Evolutionary conservation across 805 yeast genomes (phyloP).

Genomic region (Cyberlindnera japonica): DNA sequence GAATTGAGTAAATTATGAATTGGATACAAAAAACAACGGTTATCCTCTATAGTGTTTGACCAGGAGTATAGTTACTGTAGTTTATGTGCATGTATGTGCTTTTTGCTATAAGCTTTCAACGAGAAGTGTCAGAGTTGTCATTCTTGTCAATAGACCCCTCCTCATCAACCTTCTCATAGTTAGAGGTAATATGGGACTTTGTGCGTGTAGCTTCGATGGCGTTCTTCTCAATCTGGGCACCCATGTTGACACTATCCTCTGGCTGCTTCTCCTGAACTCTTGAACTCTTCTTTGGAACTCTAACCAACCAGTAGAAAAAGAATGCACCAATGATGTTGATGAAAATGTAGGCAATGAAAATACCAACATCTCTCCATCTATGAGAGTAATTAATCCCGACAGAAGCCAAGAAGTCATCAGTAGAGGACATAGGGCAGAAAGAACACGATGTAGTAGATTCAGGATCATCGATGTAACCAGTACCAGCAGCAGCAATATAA

Average conservation of each 20-base stretch:
- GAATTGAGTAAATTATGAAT: too few relatives aligned
- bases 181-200: background rate
- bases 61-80: too few relatives aligned
- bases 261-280: conserved; percentile 13
- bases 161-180: background rate
- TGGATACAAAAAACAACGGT: too few relatives aligned
- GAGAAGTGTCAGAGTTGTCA: conserved; percentile 9
- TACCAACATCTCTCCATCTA: conserved; percentile 68
- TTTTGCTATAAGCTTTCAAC: too few relatives aligned
- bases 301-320: conserved; percentile 51
- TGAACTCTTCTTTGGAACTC: conserved; percentile 64
- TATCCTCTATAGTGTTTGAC: too few relatives aligned
- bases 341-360: conserved; percentile 42
- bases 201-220: conserved; percentile 1
- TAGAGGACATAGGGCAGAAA: conserved; percentile 54
- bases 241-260: conserved; percentile 11
- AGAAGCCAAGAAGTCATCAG: conserved; percentile 55
- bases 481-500: conserved; percentile 31
- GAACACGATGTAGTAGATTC: conserved; percentile 47
- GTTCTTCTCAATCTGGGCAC: conserved; percentile 8
- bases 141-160: conserved; percentile 4
- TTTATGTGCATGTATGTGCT: too few relatives aligned
- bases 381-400: conserved; percentile 38
- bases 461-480: conserved; percentile 19
- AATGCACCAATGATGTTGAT: conserved; percentile 40